A percentile compares a stretch with the other conserved stretches of the same genome.
phyloP scores from a whole-genome alignment of 768 basidiomycete species.

The Phanerodontia chrysosporium region DNA sequence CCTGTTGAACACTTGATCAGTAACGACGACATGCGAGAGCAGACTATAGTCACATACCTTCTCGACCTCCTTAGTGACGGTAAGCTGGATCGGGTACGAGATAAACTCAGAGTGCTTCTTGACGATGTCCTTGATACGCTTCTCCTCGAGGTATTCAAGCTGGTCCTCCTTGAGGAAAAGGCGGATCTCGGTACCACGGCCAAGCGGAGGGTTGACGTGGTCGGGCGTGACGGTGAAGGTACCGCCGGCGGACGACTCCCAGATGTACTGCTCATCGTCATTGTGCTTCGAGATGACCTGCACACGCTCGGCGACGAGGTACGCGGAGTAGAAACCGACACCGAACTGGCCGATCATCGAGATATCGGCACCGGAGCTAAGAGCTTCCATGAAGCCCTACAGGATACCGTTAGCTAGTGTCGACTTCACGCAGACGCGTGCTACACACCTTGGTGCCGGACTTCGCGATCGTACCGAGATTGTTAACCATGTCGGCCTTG shows the following conservation, averaged over 20 bases:
- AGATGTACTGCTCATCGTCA: constrained; percentile 99
- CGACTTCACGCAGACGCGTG: constrained; percentile 3
- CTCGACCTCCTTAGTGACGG: constrained; percentile 98
- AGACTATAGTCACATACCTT: constrained; percentile 58
- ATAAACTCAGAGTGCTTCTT: constrained; percentile 99
- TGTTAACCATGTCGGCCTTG: constrained; percentile 99
- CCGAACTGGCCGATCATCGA: constrained; percentile 99
- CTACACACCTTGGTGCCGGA: constrained; percentile 79
- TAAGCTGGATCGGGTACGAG: constrained; percentile 98
- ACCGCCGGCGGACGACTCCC: constrained; percentile 99
- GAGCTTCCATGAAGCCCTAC: constrained; percentile 99
- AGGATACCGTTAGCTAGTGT: not conserved
- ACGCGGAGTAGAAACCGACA: constrained; percentile 99
- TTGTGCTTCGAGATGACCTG: constrained; percentile 99
- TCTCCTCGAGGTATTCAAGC: constrained; percentile 98
- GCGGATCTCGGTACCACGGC: constrained; percentile 90
- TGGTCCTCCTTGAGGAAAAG: constrained; percentile 98
- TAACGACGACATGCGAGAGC: not conserved
- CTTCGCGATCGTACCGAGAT: constrained; percentile 94
- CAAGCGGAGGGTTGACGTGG: constrained; percentile 83
- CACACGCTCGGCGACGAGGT: constrained; percentile 97
- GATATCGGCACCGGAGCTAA: constrained; percentile 83
- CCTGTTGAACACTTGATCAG: constrained; percentile 39
- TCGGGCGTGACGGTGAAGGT: constrained; percentile 99
- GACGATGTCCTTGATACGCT: constrained; percentile 98